A percentile compares a stretch with the other conserved stretches of the same genome.
phyloP scores from a whole-genome alignment of 805 yeast species.

The Candida koratica region DNA sequence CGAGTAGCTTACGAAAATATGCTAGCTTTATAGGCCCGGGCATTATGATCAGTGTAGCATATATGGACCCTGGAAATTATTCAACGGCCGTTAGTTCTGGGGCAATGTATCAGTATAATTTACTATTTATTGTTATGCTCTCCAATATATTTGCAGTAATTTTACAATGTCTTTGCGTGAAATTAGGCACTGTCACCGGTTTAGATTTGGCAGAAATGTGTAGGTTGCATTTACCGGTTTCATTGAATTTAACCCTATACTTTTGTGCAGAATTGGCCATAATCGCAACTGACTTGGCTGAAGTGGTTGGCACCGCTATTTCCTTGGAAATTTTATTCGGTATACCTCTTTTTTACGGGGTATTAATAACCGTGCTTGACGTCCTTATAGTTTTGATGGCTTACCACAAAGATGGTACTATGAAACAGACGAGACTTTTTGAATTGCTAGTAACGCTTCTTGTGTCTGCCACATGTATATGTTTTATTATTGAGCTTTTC shows the following conservation, averaged over 20 bases:
- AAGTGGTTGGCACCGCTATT: conserved; percentile 96
- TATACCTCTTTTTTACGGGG: conserved; percentile 80
- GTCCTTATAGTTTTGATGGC: conserved; percentile 84
- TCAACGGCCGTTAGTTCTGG: conserved; percentile 94
- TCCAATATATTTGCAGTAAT: conserved; percentile 86
- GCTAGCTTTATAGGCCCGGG: conserved; percentile 87
- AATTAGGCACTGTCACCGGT: conserved; percentile 92
- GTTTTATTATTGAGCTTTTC: conserved; percentile 71
- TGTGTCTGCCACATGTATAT: conserved; percentile 77
- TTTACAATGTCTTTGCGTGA: conserved; percentile 79
- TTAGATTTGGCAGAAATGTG: conserved; percentile 87
- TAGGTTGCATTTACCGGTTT: conserved; percentile 63
- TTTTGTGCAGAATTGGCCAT: conserved; percentile 85
- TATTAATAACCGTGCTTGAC: conserved; percentile 77
- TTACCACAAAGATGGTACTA: conserved; percentile 78
- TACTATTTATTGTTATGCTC: conserved; percentile 71
- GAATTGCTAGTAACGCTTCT: conserved; percentile 77
- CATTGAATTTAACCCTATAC: conserved; percentile 60
- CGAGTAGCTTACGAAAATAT: conserved; percentile 37
- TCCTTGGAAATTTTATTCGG: conserved; percentile 79
- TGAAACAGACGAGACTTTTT: conserved; percentile 70
- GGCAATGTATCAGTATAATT: conserved; percentile 75
- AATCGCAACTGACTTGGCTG: conserved; percentile 94
- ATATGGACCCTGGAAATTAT: conserved; percentile 97
- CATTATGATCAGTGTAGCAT: conserved; percentile 88